Evolutionary conservation across 257 asterid genomes (phyloP).

Genomic region (Nemophila menziesii): DNA sequence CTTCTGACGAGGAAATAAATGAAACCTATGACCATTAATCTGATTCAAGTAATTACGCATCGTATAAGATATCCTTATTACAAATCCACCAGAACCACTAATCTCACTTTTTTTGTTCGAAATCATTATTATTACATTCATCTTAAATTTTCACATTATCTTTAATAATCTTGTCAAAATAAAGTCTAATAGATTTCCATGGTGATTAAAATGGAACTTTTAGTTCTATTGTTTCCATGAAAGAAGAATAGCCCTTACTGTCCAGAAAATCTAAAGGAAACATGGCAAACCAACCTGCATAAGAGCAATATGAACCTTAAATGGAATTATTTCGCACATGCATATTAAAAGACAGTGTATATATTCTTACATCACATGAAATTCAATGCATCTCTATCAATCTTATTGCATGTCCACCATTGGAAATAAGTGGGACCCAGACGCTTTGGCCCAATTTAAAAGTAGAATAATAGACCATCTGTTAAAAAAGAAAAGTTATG

Average conservation of each 20-base stretch:
- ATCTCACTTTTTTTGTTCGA: too few species aligned
- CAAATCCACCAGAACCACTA: slow-evolving; percentile 32
- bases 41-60: slow-evolving; percentile 28
- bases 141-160: slow-evolving; percentile 15
- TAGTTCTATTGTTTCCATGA: slow-evolving; percentile 41
- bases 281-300: slow-evolving; percentile 65
- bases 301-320: slow-evolving; percentile 2
- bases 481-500: slow-evolving; percentile 11
- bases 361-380: slow-evolving; percentile 52
- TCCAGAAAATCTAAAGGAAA: slow-evolving; percentile 78
- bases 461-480: slow-evolving; percentile 83
- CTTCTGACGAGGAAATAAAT: too few species aligned
- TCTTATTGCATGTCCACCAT: slow-evolving; percentile 79
- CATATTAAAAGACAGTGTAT: not conserved
- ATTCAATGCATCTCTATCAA: slow-evolving; percentile 75
- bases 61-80: slow-evolving; percentile 55
- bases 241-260: slow-evolving; percentile 43
- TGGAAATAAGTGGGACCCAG: slow-evolving; percentile 53
- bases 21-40: slow-evolving; percentile 14
- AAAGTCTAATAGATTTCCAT: slow-evolving; percentile 47
- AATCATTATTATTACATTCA: slow-evolving; percentile 8
- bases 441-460: slow-evolving; percentile 66
- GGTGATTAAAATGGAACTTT: slow-evolving; percentile 53
- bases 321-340: not conserved
- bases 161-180: slow-evolving; percentile 12